A percentile compares a stretch with the other conserved stretches of the same genome.
These are phyloP conservation scores for Metschnikowia chrysomelidarum DNA, from an alignment of 805 yeast genomes.

Conservation along the genomic window DNA sequence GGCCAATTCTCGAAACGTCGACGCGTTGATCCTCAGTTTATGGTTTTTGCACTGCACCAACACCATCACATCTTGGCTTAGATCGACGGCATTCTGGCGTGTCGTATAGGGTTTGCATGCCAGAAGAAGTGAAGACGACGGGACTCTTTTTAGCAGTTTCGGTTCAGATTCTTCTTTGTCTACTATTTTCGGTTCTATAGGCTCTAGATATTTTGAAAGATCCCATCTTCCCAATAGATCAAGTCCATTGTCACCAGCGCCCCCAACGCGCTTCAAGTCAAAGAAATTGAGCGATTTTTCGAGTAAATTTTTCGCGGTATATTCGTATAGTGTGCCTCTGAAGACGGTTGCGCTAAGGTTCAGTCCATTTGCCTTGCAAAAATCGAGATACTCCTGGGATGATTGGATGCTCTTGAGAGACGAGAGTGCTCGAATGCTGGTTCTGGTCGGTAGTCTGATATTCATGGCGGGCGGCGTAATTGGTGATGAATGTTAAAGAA, in stretches of 20 bases:
- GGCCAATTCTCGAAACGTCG: slow-evolving; percentile 49
- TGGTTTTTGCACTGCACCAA: slow-evolving; percentile 58
- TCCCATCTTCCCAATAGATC: slow-evolving; percentile 57
- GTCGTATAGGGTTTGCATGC: slow-evolving; percentile 4
- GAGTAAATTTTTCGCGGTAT: slow-evolving; percentile 40
- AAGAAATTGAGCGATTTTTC: slow-evolving; percentile 36
- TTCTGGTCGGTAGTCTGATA: too few relatives aligned
- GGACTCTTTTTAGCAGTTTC: background rate
- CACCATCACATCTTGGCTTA: slow-evolving; percentile 34
- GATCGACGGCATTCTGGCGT: slow-evolving; percentile 7
- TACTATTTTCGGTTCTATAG: background rate
- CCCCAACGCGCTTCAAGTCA: slow-evolving; percentile 47
- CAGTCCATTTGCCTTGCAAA: slow-evolving; percentile 24
- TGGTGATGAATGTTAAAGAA: too few relatives aligned
- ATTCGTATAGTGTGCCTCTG: slow-evolving; percentile 56
- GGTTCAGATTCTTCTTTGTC: background rate
- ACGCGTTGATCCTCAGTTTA: slow-evolving; percentile 42
- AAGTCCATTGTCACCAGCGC: slow-evolving; percentile 55
- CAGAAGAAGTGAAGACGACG: slow-evolving; percentile 10
- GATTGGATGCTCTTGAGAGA: slow-evolving; percentile 18
- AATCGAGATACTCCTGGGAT: slow-evolving; percentile 28
- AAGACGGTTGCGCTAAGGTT: slow-evolving; percentile 42
- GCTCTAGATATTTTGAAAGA: slow-evolving; percentile 15
- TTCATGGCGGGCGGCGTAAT: too few relatives aligned
- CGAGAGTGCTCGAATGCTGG: too few relatives aligned